phyloP scores from a whole-genome alignment of 1,284 basidiomycete species.

The Pholiota adiposa region DNA sequence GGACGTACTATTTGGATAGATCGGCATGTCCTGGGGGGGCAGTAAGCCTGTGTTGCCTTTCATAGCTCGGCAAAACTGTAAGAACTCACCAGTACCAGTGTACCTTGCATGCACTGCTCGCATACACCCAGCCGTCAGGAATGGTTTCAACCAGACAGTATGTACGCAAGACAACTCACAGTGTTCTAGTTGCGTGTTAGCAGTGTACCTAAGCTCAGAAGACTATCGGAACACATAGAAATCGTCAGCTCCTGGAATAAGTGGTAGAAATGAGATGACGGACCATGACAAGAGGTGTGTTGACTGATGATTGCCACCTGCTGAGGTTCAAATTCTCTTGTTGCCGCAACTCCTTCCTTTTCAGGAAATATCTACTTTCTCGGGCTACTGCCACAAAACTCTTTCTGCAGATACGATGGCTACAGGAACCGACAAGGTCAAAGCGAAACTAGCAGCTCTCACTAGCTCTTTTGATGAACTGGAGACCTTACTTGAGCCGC shows the following conservation, averaged over 20 bases:
- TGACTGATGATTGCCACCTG: conserved; percentile 38
- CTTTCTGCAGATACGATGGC: conserved; percentile 42
- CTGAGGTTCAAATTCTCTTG: conserved; percentile 15
- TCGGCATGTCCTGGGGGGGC: conserved; percentile 80
- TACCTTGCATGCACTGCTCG: conserved; percentile 90
- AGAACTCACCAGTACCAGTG: conserved; percentile 82
- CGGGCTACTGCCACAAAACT: neutral
- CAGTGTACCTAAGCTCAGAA: conserved; percentile 91
- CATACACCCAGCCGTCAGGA: conserved; percentile 2
- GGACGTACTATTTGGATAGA: conserved; percentile 86
- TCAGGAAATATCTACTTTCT: conserved; percentile 8
- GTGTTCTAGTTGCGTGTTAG: conserved; percentile 93
- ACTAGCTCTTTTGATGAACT: conserved; percentile 65
- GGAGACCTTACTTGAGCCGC: conserved; percentile 63
- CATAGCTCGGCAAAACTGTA: neutral
- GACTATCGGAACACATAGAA: conserved; percentile 49
- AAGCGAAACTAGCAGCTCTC: conserved; percentile 54
- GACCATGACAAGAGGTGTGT: conserved; percentile 49
- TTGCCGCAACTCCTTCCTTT: conserved; percentile 14
- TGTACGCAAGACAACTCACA: conserved; percentile 52
- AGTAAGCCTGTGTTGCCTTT: conserved; percentile 1
- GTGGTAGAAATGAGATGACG: conserved; percentile 32
- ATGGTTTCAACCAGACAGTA: neutral
- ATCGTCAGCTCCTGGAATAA: conserved; percentile 12
- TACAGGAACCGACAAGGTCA: conserved; percentile 57